Percentiles rank a stretch among this genome's conserved stretches.
Conservation (phyloP, 2,329 filamentous ascomycete species). For the Sporothrix schenckii region DNA sequence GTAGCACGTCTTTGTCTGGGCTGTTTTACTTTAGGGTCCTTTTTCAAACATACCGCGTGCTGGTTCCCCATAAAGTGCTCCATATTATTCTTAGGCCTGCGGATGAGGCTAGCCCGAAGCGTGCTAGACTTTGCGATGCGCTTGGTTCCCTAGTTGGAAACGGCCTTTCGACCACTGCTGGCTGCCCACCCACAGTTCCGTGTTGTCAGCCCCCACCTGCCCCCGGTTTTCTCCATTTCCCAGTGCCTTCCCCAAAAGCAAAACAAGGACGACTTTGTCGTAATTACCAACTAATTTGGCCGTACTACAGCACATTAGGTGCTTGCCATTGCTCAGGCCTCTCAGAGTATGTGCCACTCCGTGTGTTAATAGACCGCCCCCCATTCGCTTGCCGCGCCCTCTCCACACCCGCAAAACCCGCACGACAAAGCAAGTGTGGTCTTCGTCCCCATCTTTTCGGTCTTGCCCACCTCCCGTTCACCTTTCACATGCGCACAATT, state of each 20-base stretch:
- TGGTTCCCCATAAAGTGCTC: conserved; percentile 16
- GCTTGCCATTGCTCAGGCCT: conserved; percentile 14
- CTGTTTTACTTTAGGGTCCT: conserved; percentile 10
- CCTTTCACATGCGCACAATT: conserved; percentile 31
- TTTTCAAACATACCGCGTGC: conserved; percentile 17
- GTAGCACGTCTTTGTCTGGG: neutral
- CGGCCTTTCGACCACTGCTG: conserved; percentile 10
- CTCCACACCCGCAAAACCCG: conserved; percentile 24
- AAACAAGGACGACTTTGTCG: too few relatives aligned
- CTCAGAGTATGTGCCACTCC: neutral
- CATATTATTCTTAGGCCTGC: neutral
- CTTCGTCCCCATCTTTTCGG: conserved; percentile 21
- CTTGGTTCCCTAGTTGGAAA: neutral
- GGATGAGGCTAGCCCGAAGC: neutral
- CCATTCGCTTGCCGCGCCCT: conserved; percentile 22
- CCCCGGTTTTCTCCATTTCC: conserved; percentile 3
- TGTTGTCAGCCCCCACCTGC: neutral
- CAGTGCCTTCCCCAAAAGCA: conserved; percentile 2
- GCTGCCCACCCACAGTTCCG: conserved; percentile 8
- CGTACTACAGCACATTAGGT: neutral
- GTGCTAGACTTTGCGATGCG: neutral
- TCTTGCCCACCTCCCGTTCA: neutral
- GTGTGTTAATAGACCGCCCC: neutral
- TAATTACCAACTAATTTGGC: too few relatives aligned
- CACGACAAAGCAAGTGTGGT: neutral